phyloP scores from a whole-genome alignment of 257 asterid species.

The Scutellaria baicalensis region DNA sequence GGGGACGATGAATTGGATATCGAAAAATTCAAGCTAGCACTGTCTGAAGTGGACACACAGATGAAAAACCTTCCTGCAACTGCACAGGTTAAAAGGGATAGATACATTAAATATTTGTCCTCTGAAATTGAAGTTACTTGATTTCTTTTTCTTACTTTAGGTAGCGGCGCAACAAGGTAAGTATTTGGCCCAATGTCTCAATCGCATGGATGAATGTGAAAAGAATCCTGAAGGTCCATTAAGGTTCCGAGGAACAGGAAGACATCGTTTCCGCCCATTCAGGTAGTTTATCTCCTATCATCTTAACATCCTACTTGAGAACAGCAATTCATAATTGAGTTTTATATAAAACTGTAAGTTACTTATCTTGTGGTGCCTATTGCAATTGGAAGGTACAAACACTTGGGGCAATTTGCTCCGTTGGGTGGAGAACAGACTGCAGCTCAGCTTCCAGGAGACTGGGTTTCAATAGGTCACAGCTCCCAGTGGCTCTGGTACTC shows the following conservation, averaged over 20 bases:
- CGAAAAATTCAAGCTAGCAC: slow-evolving; percentile 65
- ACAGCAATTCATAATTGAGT: background rate
- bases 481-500: slow-evolving; percentile 98
- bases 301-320: background rate
- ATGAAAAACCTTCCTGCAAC: slow-evolving; percentile 89
- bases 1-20: slow-evolving; percentile 52
- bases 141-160: slow-evolving; percentile 19
- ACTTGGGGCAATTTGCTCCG: slow-evolving; percentile 89
- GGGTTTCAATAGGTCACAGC: slow-evolving; percentile 91
- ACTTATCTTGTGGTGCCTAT: slow-evolving; percentile 1
- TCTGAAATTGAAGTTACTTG: too few species aligned
- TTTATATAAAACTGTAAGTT: background rate
- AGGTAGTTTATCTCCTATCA: slow-evolving; percentile 31
- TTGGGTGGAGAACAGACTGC: slow-evolving; percentile 94
- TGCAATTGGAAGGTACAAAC: slow-evolving; percentile 49
- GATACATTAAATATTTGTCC: too few species aligned
- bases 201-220: slow-evolving; percentile 65
- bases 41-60: slow-evolving; percentile 73
- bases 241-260: slow-evolving; percentile 71
- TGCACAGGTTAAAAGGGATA: slow-evolving; percentile 55
- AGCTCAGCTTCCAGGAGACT: slow-evolving; percentile 82
- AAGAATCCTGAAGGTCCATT: slow-evolving; percentile 77
- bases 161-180: slow-evolving; percentile 96
- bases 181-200: slow-evolving; percentile 83
- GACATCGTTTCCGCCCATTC: slow-evolving; percentile 76